These are phyloP conservation scores for Podila epigama DNA, from an alignment of 192 early-diverging fungal species.

Conservation along the genomic window DNA sequence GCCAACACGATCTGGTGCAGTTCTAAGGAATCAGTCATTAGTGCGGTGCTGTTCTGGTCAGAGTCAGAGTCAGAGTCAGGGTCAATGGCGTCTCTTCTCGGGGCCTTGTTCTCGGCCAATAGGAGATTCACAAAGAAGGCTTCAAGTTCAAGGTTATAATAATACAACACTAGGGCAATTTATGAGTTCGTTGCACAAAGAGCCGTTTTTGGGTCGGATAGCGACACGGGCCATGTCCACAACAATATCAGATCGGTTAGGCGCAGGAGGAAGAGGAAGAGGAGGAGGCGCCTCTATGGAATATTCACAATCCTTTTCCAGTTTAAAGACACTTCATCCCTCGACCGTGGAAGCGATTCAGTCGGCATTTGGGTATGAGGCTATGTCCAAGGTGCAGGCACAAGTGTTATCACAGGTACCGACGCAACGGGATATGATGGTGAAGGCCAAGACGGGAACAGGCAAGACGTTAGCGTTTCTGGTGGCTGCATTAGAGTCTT, in stretches of 20 bases:
- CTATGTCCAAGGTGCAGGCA: conserved; percentile 85
- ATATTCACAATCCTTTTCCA: conserved; percentile 53
- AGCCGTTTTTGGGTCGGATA: too few relatives aligned
- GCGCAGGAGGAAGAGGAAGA: too few relatives aligned
- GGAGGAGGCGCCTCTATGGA: conserved; percentile 26
- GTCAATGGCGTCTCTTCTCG: too few relatives aligned
- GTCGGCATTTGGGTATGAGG: conserved; percentile 73
- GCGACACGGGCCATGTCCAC: too few relatives aligned
- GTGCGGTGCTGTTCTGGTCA: too few relatives aligned
- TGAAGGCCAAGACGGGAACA: conserved; percentile 96
- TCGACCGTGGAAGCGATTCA: conserved; percentile 63
- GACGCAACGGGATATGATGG: conserved; percentile 79
- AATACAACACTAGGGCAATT: too few relatives aligned
- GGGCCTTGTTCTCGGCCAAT: too few relatives aligned
- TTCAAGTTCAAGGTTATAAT: too few relatives aligned
- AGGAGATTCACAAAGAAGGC: too few relatives aligned
- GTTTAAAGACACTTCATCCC: conserved; percentile 48
- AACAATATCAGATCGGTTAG: background rate
- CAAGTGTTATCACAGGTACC: conserved; percentile 76
- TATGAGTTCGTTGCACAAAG: background rate
- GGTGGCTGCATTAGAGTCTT: conserved; percentile 82
- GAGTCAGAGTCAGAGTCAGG: too few relatives aligned
- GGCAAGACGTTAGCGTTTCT: conserved; percentile 96
- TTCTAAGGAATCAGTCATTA: too few relatives aligned
- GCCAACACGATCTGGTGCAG: too few relatives aligned